Base-by-base conservation (phyloP, 2,329 filamentous ascomycete species). In the Trichoderma sp. region DNA sequence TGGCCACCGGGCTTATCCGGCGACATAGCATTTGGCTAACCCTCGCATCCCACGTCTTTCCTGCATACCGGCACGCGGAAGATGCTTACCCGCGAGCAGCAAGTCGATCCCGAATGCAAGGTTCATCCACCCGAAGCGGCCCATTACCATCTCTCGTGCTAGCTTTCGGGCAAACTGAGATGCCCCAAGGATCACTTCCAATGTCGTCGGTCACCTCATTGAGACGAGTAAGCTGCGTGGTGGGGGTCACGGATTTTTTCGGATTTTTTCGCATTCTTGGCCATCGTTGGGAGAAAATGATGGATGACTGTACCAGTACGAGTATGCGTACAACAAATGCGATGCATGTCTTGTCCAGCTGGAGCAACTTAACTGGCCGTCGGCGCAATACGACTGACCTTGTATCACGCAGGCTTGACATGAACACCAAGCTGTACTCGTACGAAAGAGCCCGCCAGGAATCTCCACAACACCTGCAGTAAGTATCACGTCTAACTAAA, bases 11-110 rank as follows among this genome's bases (percentile, higher is more conserved):
- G 60, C 29, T 56, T 65, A 33, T 45, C 69, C 71, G 59, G 41
- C 11, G 21, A 56, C 35, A 38, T 56, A 4, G 24, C 1, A 2
- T 27, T 73, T 31, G 60, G n/a, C 60, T 31, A 65, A 56, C 29
- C 41, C 29, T 73, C 41, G 16, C 67, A 71, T 71, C 67, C 67
- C 67, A 35, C 67, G 67, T 18, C 71, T 73, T 73, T 65, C 60
- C 60, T 73, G 71, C 71, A 73, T 73, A 56, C n/a, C 59, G 71
- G 60, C 11, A 65, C 71, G 41, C 71, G 63, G 71, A 7, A 16
- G 41, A 38, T 65, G 60, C 71, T 73, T 65, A 73, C 71, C 60
- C 71, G 71, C 60, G 60, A 33, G 60, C 41, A 65, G 14, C 35
- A 53, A 63, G 60, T 41, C 41, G 67, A 71, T 72, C 59, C 60